A percentile compares a stretch with the other conserved stretches of the same genome.
Evolutionary conservation across 495 filamentous ascomycete genomes (phyloP).

Genomic region (Podospora comata): DNA sequence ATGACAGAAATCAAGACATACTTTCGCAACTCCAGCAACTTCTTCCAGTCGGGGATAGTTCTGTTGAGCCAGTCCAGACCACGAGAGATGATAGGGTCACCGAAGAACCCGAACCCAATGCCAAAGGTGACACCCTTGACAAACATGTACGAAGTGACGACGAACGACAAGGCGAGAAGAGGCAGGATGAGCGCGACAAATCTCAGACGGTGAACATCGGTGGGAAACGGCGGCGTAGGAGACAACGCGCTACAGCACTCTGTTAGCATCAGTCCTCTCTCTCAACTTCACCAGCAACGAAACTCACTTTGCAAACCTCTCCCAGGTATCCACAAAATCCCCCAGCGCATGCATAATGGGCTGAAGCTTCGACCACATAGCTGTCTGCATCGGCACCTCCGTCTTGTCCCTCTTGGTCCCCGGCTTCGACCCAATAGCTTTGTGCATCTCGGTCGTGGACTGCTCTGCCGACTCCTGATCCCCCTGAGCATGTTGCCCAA

Average conservation of each 20-base stretch:
- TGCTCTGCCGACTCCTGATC: constrained; percentile 44
- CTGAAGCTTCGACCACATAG: constrained; percentile 71
- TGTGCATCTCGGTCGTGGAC: constrained; percentile 51
- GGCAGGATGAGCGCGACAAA: constrained; percentile 60
- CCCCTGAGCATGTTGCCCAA: constrained; percentile 64
- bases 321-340: constrained; percentile 74
- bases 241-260: constrained; percentile 59
- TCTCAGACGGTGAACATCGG: constrained; percentile 57
- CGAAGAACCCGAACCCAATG: constrained; percentile 73
- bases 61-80: constrained; percentile 60
- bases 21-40: constrained; percentile 66
- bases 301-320: constrained; percentile 71
- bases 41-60: constrained; percentile 71
- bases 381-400: constrained; percentile 75
- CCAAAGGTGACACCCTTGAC: constrained; percentile 65
- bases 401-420: constrained; percentile 68
- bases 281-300: background rate
- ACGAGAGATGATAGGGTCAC: constrained; percentile 65
- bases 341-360: constrained; percentile 73
- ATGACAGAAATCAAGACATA: constrained; percentile 35
- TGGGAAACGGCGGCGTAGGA: constrained; percentile 73
- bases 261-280: background rate
- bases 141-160: constrained; percentile 70
- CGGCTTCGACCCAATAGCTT: constrained; percentile 47
- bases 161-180: constrained; percentile 54